Percentiles rank a stretch among this genome's conserved stretches.
phyloP scores from a whole-genome alignment of 495 filamentous ascomycete species.

The Podospora tetraspora region DNA sequence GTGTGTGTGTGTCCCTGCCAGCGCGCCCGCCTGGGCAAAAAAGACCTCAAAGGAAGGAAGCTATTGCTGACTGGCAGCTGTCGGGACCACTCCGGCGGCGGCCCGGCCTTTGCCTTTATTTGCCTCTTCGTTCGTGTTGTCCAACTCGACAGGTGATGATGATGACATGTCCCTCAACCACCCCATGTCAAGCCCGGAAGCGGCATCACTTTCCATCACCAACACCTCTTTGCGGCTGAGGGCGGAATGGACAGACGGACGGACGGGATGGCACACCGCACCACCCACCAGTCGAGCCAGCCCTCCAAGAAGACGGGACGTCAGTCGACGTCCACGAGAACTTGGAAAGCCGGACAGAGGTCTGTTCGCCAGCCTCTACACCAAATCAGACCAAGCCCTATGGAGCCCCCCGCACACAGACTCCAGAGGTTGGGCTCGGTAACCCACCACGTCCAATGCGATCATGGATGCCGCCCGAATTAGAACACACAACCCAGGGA shows the following conservation, averaged over 20 bases:
- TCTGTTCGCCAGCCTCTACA: background rate
- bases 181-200: background rate
- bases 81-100: background rate
- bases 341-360: background rate
- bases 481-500: background rate
- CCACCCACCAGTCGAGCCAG: background rate
- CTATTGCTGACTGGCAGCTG: background rate
- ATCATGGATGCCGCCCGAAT: background rate
- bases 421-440: background rate
- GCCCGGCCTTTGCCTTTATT: background rate
- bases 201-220: background rate
- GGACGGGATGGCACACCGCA: background rate
- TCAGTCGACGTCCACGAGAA: background rate
- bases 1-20: background rate
- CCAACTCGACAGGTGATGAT: background rate
- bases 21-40: background rate
- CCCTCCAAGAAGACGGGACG: background rate
- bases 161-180: background rate
- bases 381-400: background rate
- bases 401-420: background rate
- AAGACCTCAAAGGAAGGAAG: background rate
- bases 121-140: background rate
- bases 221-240: background rate
- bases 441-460: background rate
- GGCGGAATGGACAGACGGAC: background rate